phyloP scores from a whole-genome alignment of 441 rosid species.

The Cnidoscolus chayamansa region DNA sequence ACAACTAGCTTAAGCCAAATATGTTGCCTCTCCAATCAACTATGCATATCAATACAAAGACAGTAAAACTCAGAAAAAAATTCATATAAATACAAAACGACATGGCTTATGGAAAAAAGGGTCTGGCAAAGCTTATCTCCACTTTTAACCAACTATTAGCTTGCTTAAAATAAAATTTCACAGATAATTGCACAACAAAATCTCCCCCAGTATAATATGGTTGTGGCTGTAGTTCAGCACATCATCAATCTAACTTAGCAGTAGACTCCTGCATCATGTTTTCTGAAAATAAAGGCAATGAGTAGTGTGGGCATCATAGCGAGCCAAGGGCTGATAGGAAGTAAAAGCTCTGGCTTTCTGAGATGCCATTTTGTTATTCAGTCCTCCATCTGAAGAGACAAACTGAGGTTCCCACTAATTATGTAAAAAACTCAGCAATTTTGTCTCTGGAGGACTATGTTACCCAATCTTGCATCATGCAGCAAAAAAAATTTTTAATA shows the following conservation, averaged over 20 bases:
- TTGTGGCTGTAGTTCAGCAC: neutral
- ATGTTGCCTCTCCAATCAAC: neutral
- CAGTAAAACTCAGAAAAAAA: neutral
- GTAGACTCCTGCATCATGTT: neutral
- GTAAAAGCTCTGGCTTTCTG: constrained; percentile 33
- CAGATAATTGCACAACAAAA: neutral
- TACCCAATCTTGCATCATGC: neutral
- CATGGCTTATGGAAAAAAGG: neutral
- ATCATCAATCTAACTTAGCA: constrained; percentile 5
- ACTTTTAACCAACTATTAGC: neutral
- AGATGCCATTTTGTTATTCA: constrained; percentile 28
- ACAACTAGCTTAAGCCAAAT: neutral
- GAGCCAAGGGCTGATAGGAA: constrained; percentile 29
- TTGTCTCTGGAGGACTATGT: constrained; percentile 13
- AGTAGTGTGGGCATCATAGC: constrained; percentile 31
- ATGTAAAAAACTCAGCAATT: neutral
- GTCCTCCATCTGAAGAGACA: constrained; percentile 11
- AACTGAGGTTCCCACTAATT: neutral
- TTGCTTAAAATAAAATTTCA: neutral
- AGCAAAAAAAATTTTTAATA: neutral
- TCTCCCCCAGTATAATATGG: neutral
- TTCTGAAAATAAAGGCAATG: neutral
- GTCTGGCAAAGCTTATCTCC: neutral
- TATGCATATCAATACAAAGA: neutral
- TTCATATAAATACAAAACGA: neutral